Conservation (phyloP, 257 asterid species). For the Cordia subcordata region DNA sequence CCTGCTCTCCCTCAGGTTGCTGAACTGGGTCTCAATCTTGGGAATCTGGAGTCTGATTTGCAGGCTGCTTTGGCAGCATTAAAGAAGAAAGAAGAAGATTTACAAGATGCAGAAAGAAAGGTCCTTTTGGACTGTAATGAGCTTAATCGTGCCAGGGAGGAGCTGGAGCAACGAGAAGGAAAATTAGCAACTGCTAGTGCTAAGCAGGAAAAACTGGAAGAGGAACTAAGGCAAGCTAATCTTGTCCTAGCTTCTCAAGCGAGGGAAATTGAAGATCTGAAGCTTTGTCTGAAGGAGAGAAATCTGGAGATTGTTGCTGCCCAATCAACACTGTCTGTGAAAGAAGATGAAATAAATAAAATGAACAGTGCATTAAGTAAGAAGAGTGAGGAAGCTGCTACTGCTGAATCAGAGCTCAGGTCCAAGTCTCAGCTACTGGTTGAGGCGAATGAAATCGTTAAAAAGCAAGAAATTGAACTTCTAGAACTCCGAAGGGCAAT, state of each 20-base stretch:
- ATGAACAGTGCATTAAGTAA: constrained; percentile 43
- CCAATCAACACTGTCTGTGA: constrained; percentile 36
- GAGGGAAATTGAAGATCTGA: constrained; percentile 52
- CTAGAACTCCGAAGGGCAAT: constrained; percentile 46
- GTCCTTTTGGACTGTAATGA: constrained; percentile 43
- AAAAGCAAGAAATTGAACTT: constrained; percentile 68
- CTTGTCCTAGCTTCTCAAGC: constrained; percentile 60
- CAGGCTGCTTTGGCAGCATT: constrained; percentile 57
- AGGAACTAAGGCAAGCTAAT: constrained; percentile 58
- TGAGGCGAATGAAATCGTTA: constrained; percentile 52
- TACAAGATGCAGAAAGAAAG: constrained; percentile 67
- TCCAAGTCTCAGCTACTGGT: constrained; percentile 57
- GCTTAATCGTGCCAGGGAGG: constrained; percentile 45
- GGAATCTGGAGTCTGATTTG: constrained; percentile 59
- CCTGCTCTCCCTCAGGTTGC: constrained; percentile 43
- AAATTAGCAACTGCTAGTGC: constrained; percentile 43
- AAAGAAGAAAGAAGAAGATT: constrained; percentile 75
- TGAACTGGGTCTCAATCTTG: constrained; percentile 51
- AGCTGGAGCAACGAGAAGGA: constrained; percentile 48
- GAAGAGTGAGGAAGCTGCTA: constrained; percentile 57
- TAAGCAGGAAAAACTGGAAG: constrained; percentile 62
- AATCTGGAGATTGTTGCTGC: constrained; percentile 50
- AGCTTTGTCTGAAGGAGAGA: constrained; percentile 48
- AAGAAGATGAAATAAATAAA: constrained; percentile 56
- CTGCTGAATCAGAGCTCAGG: constrained; percentile 48